phyloP scores from a whole-genome alignment of 169 alveolate genomes.

The Theileria annulata region DNA sequence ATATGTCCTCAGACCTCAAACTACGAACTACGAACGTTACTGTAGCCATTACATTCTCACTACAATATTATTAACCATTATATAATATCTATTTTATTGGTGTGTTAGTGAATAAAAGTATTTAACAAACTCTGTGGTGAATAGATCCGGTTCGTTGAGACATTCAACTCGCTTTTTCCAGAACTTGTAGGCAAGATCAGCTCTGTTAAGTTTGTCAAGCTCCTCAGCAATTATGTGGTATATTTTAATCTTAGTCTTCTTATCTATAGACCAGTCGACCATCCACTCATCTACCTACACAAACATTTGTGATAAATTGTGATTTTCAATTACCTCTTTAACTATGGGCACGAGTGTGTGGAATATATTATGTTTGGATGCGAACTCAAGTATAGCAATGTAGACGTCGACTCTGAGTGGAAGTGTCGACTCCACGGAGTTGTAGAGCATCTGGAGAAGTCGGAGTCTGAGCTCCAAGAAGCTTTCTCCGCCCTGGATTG shows the following conservation, averaged over 20 bases:
- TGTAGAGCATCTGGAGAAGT: slow-evolving; percentile 72
- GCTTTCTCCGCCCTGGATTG: slow-evolving; percentile 59
- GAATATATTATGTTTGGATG: slow-evolving; percentile 69
- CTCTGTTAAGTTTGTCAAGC: slow-evolving; percentile 65
- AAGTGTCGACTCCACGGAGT: slow-evolving; percentile 68
- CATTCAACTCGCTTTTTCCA: slow-evolving; percentile 53
- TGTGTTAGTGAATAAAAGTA: background rate
- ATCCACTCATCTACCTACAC: slow-evolving; percentile 72
- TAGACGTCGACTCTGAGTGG: slow-evolving; percentile 68
- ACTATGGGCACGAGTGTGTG: slow-evolving; percentile 64
- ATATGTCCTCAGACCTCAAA: slow-evolving; percentile 61
- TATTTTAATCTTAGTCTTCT: slow-evolving; percentile 55
- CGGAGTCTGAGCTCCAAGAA: slow-evolving; percentile 67
- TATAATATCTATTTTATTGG: background rate
- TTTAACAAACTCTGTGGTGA: slow-evolving; percentile 11
- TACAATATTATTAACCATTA: background rate
- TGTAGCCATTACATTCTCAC: slow-evolving; percentile 63
- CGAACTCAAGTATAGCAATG: slow-evolving; percentile 70
- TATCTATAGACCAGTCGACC: slow-evolving; percentile 67
- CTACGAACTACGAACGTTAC: slow-evolving; percentile 62
- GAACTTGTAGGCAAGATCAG: slow-evolving; percentile 37
- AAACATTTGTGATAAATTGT: background rate
- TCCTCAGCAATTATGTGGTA: slow-evolving; percentile 70
- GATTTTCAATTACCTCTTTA: slow-evolving; percentile 24
- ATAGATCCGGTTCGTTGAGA: slow-evolving; percentile 32